Base-by-base conservation (phyloP, 2,329 filamentous ascomycete species). In the Arthrobotrys sphaeroides region DNA sequence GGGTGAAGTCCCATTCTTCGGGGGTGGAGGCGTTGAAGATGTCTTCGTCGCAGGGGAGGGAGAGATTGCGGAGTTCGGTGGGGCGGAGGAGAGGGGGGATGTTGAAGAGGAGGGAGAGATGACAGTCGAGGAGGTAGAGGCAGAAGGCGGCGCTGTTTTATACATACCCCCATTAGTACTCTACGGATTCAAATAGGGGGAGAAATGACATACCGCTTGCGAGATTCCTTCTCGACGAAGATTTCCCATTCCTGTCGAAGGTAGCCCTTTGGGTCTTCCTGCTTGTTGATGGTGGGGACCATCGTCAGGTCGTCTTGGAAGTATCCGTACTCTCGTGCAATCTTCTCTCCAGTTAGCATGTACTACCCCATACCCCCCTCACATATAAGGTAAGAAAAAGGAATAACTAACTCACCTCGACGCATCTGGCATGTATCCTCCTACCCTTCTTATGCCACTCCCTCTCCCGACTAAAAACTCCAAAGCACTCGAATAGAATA, bases 391-490 rank as follows among this genome's bases (percentile, higher is more conserved):
- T 3, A 18, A 49, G 20, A 45, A 28, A 26, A 24, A 60, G n/a
- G n/a, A n/a, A n/a, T n/a, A n/a, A n/a, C n/a, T n/a, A 22, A 28
- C 64, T 42, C 77, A 79, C 78, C 75, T 80, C 78, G 42, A 79
- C 69, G 60, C 77, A 78, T 57, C 78, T 62, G 33, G 66, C 73
- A 59, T 79, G 78, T 57, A 80, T 70, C 43, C 67, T 70, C 28
- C 78, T 77, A 20, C 77, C 78, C 74, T 80, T 80, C 47, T 78
- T 79, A 59, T 79, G 77, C 42, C 77, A 78, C 51, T 79, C 78
- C 40, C 77, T 77, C 16, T 79, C 77, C 9, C 70, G 72, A 4
- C 78, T 79, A 18, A 79, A 80, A n/a, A 79, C 64, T 10, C 77
- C 78, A 73, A 79, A 80, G 28, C 78, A 77, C 10, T 77, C 74